A percentile compares a stretch with the other conserved stretches of the same genome.
Evolutionary conservation across 352 stramenopile genomes (phyloP).

Genomic region (Globisporangium barbulae): DNA sequence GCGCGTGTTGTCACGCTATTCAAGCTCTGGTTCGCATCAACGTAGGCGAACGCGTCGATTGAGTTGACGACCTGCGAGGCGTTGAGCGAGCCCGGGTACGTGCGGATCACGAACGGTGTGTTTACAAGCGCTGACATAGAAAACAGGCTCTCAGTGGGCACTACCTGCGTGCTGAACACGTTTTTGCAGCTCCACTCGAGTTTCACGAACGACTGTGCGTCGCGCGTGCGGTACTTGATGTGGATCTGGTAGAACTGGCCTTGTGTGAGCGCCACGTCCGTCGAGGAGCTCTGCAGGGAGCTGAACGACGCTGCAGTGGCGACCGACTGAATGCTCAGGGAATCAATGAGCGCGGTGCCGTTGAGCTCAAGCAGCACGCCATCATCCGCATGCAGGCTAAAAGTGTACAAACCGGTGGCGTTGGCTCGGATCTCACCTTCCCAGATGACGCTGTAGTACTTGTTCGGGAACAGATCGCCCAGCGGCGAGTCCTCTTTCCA

Average conservation of each 20-base stretch:
- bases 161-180: slow-evolving; percentile 12
- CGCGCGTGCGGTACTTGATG: slow-evolving; percentile 82
- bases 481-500: slow-evolving; percentile 75
- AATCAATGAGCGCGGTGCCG: slow-evolving; percentile 60
- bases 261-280: slow-evolving; percentile 21
- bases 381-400: slow-evolving; percentile 83
- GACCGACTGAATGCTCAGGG: slow-evolving; percentile 20
- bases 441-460: slow-evolving; percentile 75
- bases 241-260: slow-evolving; percentile 72
- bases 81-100: slow-evolving; percentile 78
- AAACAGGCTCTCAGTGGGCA: slow-evolving; percentile 35
- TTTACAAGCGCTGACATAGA: slow-evolving; percentile 34
- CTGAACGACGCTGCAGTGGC: slow-evolving; percentile 3
- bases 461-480: slow-evolving; percentile 64
- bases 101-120: slow-evolving; percentile 56
- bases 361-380: slow-evolving; percentile 73
- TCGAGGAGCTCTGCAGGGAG: slow-evolving; percentile 8
- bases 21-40: slow-evolving; percentile 25
- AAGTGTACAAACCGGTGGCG: slow-evolving; percentile 62
- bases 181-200: slow-evolving; percentile 71
- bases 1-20: slow-evolving; percentile 27
- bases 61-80: slow-evolving; percentile 50
- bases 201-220: slow-evolving; percentile 79
- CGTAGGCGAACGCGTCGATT: slow-evolving; percentile 40
- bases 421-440: slow-evolving; percentile 49